Base-by-base conservation (phyloP, 306 rosid species). In the Trifolium pratense region DNA sequence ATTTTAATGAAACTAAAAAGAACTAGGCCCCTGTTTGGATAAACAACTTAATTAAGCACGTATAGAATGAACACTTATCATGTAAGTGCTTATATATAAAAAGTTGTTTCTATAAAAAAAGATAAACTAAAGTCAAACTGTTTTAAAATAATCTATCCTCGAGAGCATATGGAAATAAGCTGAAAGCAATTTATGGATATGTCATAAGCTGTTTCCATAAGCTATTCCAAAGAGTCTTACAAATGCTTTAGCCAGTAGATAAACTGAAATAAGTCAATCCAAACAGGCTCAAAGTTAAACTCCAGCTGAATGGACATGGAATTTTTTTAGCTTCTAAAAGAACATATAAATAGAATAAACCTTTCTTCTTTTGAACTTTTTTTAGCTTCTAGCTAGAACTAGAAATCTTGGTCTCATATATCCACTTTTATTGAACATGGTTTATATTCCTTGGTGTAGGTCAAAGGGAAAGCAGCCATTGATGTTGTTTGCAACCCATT, bases 401-500 rank as follows among this genome's bases (percentile, higher is more conserved):
- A 18, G 66, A 34, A 43, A 29, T 45, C n/a, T 36, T 20, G 29
- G 7, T 46, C 56, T 59, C 5, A 36, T 36, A 25, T 25, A 13
- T 21, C 53, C 63, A 29, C 29, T 29, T 53, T 20, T 58, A 64
- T 68, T 80, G 23, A 65, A 70, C 18, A 32, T 56, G 25, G 16
- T 73, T 76, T 61, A 32, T 52, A 69, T 72, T 83, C 25, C 25
- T 77, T 15, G 65, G 25, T 66, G 11, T 59, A 95, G 97, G 96
- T 95, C 58, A 95, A 95, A 78, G 99, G 99, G 15, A 95, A 95
- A 89, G 99, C 99, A 1, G 99, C 99, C 72, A 95, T 95, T 49
- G 99, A 95, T 77, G 97, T 91, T 5, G 99, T 95, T 68, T 95
- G 99, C 91, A 95, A 95, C 78, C 99, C 99, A 26, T 66, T 95